These are phyloP conservation scores for Ministeria vibrans DNA, from an alignment of 78 protist species.

Conservation along the genomic window DNA sequence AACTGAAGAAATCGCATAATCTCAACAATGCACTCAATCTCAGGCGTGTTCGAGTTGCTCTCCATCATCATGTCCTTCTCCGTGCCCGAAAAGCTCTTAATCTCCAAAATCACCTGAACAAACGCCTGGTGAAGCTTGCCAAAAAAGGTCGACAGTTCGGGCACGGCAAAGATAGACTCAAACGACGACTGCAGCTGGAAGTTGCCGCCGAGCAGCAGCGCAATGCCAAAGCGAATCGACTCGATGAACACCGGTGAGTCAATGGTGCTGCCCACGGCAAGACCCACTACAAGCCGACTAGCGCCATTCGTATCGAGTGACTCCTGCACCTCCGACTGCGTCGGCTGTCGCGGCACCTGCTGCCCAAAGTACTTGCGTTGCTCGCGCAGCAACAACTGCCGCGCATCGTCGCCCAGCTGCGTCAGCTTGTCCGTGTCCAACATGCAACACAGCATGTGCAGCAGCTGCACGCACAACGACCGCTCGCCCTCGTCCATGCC, in stretches of 20 bases:
- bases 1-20: conserved; percentile 36
- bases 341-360: background rate
- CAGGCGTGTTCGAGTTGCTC: background rate
- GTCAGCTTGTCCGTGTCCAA: background rate
- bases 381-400: background rate
- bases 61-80: background rate
- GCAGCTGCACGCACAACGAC: conserved; percentile 1
- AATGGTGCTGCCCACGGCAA: background rate
- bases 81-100: background rate
- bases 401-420: background rate
- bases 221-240: conserved; percentile 19
- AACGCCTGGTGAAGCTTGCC: background rate
- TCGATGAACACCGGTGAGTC: conserved; percentile 14
- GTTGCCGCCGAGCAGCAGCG: conserved; percentile 26
- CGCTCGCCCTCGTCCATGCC: background rate
- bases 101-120: background rate
- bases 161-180: background rate
- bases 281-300: background rate
- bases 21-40: background rate
- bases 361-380: background rate
- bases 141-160: background rate
- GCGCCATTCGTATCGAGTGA: conserved; percentile 1
- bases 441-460: background rate
- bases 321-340: background rate
- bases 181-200: background rate